Base-by-base conservation (phyloP, 2,329 filamentous ascomycete species). In the Metarhizium anisopliae region DNA sequence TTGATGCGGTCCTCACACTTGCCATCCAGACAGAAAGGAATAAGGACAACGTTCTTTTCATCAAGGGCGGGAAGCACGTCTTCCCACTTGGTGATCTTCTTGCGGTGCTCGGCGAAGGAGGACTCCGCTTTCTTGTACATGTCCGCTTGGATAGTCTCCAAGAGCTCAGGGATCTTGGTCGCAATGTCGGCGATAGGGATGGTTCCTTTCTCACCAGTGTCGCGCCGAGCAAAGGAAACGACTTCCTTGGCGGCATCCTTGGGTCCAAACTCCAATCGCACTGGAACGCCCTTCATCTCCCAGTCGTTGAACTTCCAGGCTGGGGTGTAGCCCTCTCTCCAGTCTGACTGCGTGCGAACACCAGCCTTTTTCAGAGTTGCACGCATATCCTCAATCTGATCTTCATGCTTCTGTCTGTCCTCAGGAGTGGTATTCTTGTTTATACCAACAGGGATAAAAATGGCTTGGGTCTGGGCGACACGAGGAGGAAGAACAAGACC, bases 281-380 rank as follows among this genome's bases (percentile, higher is more conserved):
- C 82, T 50, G 95, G 94, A 47, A 97, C 88, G 69, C 95, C 94
- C 75, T 93, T 95, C 64, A 97, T 81, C 72, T 99, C 95, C 90
- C 91, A 96, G 74, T 99, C 92, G 74, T 95, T 95, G 79, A 99
- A 99, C 74, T 99, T 99, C 86, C 89, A 97, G 61, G 90, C 91
- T 43, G 94, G 92, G 58, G 91, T 84, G 84, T 97, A 96, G 62
- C 88, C 89, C 53, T 97, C 93, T 58, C 95, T 86, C 69, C 84
- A 81, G 69, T 99, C 94, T 53, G 86, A 83, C 61, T 95, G 87
- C 57, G 84, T 82, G 57, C 94, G 89, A 43, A 99, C 77, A 55
- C 86, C 86, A 20, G 81, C 87, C 58, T 83, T 85, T 67, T 83
- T 84, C 52, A 99, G 80, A 11, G 83, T 80, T 38, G 78, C 73